Evolutionary conservation across 2,329 filamentous ascomycete genomes (phyloP).

Genomic region (Aureobasidium leucospermi): DNA sequence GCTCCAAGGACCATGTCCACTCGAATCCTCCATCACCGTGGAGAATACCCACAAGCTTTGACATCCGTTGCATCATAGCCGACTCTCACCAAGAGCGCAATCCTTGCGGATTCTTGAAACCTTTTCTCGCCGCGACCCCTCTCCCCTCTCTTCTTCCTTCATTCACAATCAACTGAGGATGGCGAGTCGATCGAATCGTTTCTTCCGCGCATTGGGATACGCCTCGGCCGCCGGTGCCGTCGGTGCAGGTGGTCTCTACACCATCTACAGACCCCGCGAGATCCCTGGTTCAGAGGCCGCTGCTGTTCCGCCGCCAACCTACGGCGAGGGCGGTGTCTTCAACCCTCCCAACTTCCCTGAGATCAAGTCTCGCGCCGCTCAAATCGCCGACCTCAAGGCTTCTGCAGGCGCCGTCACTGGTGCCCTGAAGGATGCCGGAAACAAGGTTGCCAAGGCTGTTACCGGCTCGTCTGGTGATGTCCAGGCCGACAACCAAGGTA

Average conservation of each 20-base stretch:
- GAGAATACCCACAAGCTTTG: constrained; percentile 13
- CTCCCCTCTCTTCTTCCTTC: neutral
- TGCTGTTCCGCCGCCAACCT: constrained; percentile 62
- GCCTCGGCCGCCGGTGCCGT: constrained; percentile 47
- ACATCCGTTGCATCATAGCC: constrained; percentile 12
- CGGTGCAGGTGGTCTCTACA: constrained; percentile 52
- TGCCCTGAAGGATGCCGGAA: constrained; percentile 39
- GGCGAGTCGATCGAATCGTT: constrained; percentile 14
- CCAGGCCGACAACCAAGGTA: constrained; percentile 21
- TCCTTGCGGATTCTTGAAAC: neutral
- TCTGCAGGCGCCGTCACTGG: constrained; percentile 36
- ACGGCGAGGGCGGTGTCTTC: constrained; percentile 61
- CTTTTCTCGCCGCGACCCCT: constrained; percentile 1
- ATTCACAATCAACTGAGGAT: constrained; percentile 5
- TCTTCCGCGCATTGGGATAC: constrained; percentile 54
- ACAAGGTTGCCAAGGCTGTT: constrained; percentile 31
- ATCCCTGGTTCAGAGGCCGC: constrained; percentile 63
- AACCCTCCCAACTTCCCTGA: constrained; percentile 59
- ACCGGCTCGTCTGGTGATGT: constrained; percentile 21
- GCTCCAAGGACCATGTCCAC: neutral
- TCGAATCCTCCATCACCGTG: constrained; percentile 5
- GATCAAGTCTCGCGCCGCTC: constrained; percentile 55
- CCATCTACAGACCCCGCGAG: constrained; percentile 61
- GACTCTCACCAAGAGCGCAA: constrained; percentile 3
- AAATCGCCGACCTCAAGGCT: constrained; percentile 53